Conservation (phyloP, 2,329 filamentous ascomycete species). For the Epichloe hybrida region DNA sequence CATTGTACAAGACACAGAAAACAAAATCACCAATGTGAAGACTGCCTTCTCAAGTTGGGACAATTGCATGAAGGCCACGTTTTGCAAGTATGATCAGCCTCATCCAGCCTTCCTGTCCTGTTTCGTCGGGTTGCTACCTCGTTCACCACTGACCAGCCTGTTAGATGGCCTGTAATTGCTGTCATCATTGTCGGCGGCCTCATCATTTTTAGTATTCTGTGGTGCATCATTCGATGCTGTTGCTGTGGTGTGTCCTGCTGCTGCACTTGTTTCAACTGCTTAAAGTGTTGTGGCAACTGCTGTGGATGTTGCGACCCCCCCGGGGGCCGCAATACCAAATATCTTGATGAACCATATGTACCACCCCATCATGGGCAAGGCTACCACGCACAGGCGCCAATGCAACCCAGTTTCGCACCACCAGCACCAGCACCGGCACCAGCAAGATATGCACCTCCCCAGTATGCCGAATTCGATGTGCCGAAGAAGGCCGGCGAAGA, state of each 20-base stretch:
- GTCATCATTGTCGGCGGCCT: constrained; percentile 63
- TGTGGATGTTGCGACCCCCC: constrained; percentile 60
- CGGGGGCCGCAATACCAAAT: constrained; percentile 40
- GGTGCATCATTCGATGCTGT: constrained; percentile 64
- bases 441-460: constrained; percentile 34
- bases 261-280: constrained; percentile 53
- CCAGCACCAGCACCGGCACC: constrained; percentile 6
- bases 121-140: neutral
- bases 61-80: constrained; percentile 71
- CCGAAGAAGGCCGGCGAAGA: constrained; percentile 55
- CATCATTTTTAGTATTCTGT: constrained; percentile 61
- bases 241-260: constrained; percentile 74
- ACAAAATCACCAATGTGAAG: constrained; percentile 42
- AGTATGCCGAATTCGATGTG: constrained; percentile 65
- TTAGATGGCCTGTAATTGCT: constrained; percentile 80
- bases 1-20: constrained; percentile 24
- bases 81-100: constrained; percentile 63
- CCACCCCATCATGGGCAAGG: constrained; percentile 31
- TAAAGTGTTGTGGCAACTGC: constrained; percentile 46
- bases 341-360: constrained; percentile 56
- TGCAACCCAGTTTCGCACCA: neutral
- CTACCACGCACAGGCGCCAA: constrained; percentile 42
- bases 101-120: constrained; percentile 10
- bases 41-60: constrained; percentile 85
- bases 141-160: neutral